Conservation (phyloP, 192 early-diverging fungal species). For the Gorgonomyces haynaldii region DNA sequence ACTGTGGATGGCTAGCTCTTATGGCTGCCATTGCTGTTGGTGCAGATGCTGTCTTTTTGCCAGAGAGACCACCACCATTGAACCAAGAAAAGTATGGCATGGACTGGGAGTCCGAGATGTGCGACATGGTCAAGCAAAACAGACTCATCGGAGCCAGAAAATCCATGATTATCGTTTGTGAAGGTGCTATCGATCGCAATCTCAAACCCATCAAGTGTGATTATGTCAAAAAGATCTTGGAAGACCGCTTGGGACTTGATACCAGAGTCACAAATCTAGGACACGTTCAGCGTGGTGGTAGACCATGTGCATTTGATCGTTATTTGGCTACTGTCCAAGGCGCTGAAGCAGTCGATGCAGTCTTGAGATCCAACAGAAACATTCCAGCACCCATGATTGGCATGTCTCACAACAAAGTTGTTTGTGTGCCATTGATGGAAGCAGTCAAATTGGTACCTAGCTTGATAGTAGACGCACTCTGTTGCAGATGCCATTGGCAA, state of each 20-base stretch:
- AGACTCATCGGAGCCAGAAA: conserved; percentile 66
- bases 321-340: conserved; percentile 90
- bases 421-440: conserved; percentile 75
- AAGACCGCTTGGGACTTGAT: conserved; percentile 69
- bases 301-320: conserved; percentile 80
- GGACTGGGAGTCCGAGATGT: conserved; percentile 86
- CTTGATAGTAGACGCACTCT: conserved; percentile 54
- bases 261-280: conserved; percentile 90
- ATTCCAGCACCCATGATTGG: conserved; percentile 90
- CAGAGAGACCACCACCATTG: conserved; percentile 74
- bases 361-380: conserved; percentile 68
- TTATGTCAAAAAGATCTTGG: conserved; percentile 69
- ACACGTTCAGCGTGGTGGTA: conserved; percentile 91
- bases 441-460: conserved; percentile 64
- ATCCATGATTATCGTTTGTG: conserved; percentile 88
- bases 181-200: conserved; percentile 86
- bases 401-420: conserved; percentile 81
- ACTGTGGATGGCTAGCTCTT: conserved; percentile 88
- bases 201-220: conserved; percentile 81
- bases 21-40: conserved; percentile 45
- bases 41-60: conserved; percentile 93
- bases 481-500: conserved; percentile 70
- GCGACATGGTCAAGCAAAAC: conserved; percentile 51
- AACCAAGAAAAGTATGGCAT: conserved; percentile 40
- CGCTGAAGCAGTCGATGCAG: conserved; percentile 87